A percentile compares a stretch with the other conserved stretches of the same genome.
phyloP scores from a whole-genome alignment of 1,284 basidiomycete genomes.

The Cutaneotrichosporon mucoides region DNA sequence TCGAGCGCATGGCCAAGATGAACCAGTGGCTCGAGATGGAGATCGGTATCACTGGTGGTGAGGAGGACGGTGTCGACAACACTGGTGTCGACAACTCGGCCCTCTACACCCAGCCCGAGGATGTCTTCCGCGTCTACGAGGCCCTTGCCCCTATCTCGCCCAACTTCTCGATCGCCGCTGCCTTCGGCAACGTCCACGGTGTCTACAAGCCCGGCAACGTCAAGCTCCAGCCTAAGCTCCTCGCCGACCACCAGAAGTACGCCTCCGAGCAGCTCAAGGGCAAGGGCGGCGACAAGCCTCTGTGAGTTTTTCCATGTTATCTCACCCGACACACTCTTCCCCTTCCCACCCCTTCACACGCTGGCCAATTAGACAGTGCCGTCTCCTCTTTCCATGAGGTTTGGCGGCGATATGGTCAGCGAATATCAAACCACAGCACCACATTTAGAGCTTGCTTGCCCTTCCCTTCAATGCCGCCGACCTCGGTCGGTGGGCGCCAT shows the following conservation, averaged over 20 bases:
- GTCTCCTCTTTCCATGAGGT: slow-evolving; percentile 35
- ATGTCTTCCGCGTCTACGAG: slow-evolving; percentile 86
- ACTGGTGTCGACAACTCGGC: slow-evolving; percentile 87
- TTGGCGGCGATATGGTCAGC: slow-evolving; percentile 46
- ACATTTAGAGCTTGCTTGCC: slow-evolving; percentile 47
- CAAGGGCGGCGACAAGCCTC: slow-evolving; percentile 56
- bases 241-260: slow-evolving; percentile 86
- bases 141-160: slow-evolving; percentile 80
- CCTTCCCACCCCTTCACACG: slow-evolving; percentile 14
- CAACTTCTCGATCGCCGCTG: slow-evolving; percentile 92
- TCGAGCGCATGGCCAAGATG: slow-evolving; percentile 88
- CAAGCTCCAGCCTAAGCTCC: slow-evolving; percentile 82
- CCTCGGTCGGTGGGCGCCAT: slow-evolving; percentile 18
- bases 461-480: slow-evolving; percentile 32
- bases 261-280: slow-evolving; percentile 67
- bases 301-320: slow-evolving; percentile 57
- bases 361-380: slow-evolving; percentile 49
- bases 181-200: slow-evolving; percentile 92
- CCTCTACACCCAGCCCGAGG: slow-evolving; percentile 97
- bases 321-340: not conserved
- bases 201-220: slow-evolving; percentile 96
- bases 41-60: slow-evolving; percentile 99
- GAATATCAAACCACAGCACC: slow-evolving; percentile 32
- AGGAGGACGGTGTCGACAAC: slow-evolving; percentile 99
- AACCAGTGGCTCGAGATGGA: slow-evolving; percentile 99